Conservation (phyloP, 768 basidiomycete species). For the Mycena polygramma region DNA sequence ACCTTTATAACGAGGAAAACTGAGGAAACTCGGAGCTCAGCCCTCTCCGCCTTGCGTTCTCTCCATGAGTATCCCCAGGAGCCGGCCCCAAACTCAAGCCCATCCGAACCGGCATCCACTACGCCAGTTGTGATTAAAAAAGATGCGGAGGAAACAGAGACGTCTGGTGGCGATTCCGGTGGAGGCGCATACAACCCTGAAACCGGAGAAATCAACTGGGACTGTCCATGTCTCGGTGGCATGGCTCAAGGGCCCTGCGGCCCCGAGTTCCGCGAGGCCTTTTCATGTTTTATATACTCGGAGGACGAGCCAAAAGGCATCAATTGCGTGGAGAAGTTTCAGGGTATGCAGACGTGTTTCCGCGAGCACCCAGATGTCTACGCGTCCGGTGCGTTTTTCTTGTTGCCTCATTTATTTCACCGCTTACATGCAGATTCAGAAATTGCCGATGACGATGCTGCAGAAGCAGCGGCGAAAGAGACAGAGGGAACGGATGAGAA, state of each 20-base stretch:
- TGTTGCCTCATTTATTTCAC: neutral
- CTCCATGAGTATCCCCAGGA: neutral
- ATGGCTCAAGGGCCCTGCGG: slow-evolving; percentile 99
- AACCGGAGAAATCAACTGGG: slow-evolving; percentile 99
- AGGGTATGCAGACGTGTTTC: slow-evolving; percentile 98
- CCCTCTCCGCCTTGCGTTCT: neutral
- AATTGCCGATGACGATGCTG: slow-evolving; percentile 36
- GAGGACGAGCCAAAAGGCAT: slow-evolving; percentile 98
- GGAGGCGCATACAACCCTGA: slow-evolving; percentile 90
- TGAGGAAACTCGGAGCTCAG: neutral
- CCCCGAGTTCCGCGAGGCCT: slow-evolving; percentile 91
- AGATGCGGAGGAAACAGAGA: slow-evolving; percentile 37
- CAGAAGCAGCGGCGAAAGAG: slow-evolving; percentile 17
- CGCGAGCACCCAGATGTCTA: slow-evolving; percentile 96
- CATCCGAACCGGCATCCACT: slow-evolving; percentile 9
- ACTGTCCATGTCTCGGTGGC: slow-evolving; percentile 98
- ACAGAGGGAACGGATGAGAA: neutral
- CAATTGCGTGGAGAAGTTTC: slow-evolving; percentile 98
- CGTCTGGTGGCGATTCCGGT: slow-evolving; percentile 35
- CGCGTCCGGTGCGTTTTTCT: slow-evolving; percentile 79
- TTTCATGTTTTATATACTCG: slow-evolving; percentile 96
- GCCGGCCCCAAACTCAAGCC: slow-evolving; percentile 17
- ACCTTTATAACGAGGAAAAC: neutral
- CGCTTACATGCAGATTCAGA: slow-evolving; percentile 21
- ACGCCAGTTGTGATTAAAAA: neutral